Percentiles rank a stretch among this genome's conserved stretches.
Conservation (phyloP, 2,329 filamentous ascomycete species). For the Fusarium palustre region DNA sequence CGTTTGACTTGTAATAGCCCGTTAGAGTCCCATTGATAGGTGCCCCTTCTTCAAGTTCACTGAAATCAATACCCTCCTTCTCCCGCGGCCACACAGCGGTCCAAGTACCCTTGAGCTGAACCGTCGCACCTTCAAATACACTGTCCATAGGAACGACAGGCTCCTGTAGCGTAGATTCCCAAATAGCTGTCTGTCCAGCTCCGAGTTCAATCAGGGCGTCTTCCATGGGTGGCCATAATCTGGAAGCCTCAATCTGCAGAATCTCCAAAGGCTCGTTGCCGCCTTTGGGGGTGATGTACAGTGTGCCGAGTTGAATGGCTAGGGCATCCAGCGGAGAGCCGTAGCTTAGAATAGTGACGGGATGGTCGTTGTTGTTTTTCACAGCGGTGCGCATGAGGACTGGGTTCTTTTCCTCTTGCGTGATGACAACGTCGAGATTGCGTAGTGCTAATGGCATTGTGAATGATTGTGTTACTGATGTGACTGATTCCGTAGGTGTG, state of each 20-base stretch:
- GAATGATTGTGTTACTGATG: slow-evolving; percentile 27
- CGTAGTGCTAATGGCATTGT: slow-evolving; percentile 36
- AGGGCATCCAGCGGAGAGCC: slow-evolving; percentile 60
- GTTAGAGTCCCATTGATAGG: slow-evolving; percentile 37
- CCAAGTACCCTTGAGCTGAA: slow-evolving; percentile 56
- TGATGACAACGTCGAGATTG: slow-evolving; percentile 51
- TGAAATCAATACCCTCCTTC: slow-evolving; percentile 41
- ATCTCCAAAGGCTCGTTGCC: slow-evolving; percentile 52
- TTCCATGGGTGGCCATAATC: slow-evolving; percentile 56
- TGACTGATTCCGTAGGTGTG: slow-evolving; percentile 18
- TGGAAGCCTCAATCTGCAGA: slow-evolving; percentile 53
- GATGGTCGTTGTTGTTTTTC: slow-evolving; percentile 54
- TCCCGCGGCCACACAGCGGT: slow-evolving; percentile 47
- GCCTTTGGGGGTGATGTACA: slow-evolving; percentile 54
- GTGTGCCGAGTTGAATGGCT: slow-evolving; percentile 56
- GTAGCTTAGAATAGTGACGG: slow-evolving; percentile 58
- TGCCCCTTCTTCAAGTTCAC: slow-evolving; percentile 35
- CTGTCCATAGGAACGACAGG: slow-evolving; percentile 52
- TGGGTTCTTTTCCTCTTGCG: slow-evolving; percentile 51
- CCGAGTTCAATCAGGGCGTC: slow-evolving; percentile 56
- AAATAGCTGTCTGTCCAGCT: slow-evolving; percentile 52
- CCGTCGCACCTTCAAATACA: slow-evolving; percentile 50
- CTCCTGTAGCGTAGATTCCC: slow-evolving; percentile 54
- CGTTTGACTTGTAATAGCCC: slow-evolving; percentile 40
- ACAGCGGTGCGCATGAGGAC: slow-evolving; percentile 54